phyloP scores from a whole-genome alignment of 306 rosid genomes.

The Begonia fuchsioides region DNA sequence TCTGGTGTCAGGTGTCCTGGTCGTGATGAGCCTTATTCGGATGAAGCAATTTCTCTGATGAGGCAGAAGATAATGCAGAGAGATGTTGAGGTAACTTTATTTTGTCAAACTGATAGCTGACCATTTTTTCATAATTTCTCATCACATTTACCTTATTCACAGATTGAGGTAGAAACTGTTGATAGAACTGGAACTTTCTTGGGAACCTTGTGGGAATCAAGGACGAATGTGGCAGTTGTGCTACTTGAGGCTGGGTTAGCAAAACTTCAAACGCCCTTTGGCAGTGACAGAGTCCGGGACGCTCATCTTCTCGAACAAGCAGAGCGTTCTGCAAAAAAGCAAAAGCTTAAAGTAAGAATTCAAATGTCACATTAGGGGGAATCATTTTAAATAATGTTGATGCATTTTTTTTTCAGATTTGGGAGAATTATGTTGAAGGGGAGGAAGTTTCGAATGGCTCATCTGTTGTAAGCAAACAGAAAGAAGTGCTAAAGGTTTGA shows the following conservation, averaged over 20 bases:
- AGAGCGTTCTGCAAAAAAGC: slow-evolving; percentile 63
- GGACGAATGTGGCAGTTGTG: slow-evolving; percentile 46
- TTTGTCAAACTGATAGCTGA: slow-evolving; percentile 3
- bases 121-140: not conserved
- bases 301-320: slow-evolving; percentile 75
- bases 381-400: slow-evolving; percentile 19
- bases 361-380: slow-evolving; percentile 1
- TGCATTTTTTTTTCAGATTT: slow-evolving; percentile 39
- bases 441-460: slow-evolving; percentile 71
- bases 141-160: slow-evolving; percentile 9
- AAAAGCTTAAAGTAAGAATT: slow-evolving; percentile 72
- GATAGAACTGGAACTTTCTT: slow-evolving; percentile 90
- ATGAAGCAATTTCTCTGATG: slow-evolving; percentile 92
- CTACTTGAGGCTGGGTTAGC: slow-evolving; percentile 96
- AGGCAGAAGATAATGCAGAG: slow-evolving; percentile 96
- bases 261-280: slow-evolving; percentile 72
- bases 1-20: slow-evolving; percentile 98
- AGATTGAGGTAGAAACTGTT: slow-evolving; percentile 95
- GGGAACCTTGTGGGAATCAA: slow-evolving; percentile 95
- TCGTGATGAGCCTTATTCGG: slow-evolving; percentile 83
- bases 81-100: slow-evolving; percentile 70
- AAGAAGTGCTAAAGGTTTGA: slow-evolving; percentile 89
- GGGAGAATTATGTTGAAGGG: slow-evolving; percentile 96
- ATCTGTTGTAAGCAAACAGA: slow-evolving; percentile 58
- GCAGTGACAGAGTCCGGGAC: slow-evolving; percentile 80